These are phyloP conservation scores for Choricystis sp. DNA, from an alignment of 139 green algal species.

Conservation along the genomic window DNA sequence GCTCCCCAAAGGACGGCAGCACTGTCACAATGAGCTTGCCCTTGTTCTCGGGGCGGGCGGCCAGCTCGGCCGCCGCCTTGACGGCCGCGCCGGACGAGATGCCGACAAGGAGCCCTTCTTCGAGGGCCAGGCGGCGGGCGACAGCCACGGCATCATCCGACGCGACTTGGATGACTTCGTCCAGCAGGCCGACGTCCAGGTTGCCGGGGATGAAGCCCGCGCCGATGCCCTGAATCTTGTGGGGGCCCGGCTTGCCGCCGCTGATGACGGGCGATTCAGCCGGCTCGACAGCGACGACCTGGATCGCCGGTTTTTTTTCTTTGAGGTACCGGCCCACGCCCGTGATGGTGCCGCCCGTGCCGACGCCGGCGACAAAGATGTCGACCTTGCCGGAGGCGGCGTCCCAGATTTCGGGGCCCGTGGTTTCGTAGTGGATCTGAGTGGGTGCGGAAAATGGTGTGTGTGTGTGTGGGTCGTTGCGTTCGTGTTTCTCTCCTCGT, in stretches of 20 bases:
- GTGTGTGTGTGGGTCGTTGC: constrained; percentile 65
- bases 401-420: constrained; percentile 88
- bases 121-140: constrained; percentile 57
- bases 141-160: constrained; percentile 70
- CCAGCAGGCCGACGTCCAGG: constrained; percentile 59
- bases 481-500: constrained; percentile 69
- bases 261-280: constrained; percentile 41
- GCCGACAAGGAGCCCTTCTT: constrained; percentile 68
- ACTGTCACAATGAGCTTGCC: constrained; percentile 68
- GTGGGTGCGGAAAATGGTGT: too few species aligned
- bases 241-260: constrained; percentile 59
- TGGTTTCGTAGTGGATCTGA: constrained; percentile 79
- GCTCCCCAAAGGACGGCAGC: constrained; percentile 78
- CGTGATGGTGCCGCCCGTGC: constrained; percentile 84
- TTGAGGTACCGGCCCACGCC: constrained; percentile 62
- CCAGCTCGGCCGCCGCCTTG: constrained; percentile 48
- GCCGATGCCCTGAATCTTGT: constrained; percentile 96
- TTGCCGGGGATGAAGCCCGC: constrained; percentile 90
- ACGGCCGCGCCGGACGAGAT: constrained; percentile 51
- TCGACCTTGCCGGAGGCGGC: constrained; percentile 61
- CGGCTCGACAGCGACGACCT: constrained; percentile 60
- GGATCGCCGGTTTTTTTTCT: constrained; percentile 41
- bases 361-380: constrained; percentile 48
- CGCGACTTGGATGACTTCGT: constrained; percentile 68
- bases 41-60: constrained; percentile 47